phyloP scores from a whole-genome alignment of 495 filamentous ascomycete species.

The Lasiosphaeria miniovina region DNA sequence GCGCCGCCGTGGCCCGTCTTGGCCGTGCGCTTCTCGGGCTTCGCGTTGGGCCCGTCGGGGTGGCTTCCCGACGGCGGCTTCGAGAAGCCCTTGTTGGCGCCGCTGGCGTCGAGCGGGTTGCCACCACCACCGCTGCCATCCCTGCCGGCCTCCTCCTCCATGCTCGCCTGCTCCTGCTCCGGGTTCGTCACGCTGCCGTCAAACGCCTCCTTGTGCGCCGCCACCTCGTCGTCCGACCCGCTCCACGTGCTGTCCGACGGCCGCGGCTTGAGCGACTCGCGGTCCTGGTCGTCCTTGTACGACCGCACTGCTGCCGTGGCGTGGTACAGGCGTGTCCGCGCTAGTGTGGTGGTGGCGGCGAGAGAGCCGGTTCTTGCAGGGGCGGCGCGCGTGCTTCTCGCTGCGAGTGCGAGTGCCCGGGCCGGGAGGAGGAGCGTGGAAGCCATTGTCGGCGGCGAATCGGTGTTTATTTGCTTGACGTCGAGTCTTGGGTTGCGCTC shows the following conservation, averaged over 20 bases:
- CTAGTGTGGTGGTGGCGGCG: not conserved
- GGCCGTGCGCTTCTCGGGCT: conserved; percentile 18
- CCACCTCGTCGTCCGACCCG: conserved; percentile 37
- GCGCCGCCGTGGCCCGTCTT: conserved; percentile 3
- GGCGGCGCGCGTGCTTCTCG: too few species aligned
- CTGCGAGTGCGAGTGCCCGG: too few species aligned
- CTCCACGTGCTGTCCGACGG: conserved; percentile 35
- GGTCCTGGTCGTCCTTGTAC: conserved; percentile 42
- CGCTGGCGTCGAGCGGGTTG: conserved; percentile 38
- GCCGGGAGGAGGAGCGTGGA: too few species aligned
- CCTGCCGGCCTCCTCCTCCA: conserved; percentile 24
- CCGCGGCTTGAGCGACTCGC: conserved; percentile 40
- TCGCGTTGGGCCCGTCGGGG: conserved; percentile 12
- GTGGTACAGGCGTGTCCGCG: conserved; percentile 15
- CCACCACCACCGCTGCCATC: too few species aligned
- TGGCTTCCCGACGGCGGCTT: conserved; percentile 17
- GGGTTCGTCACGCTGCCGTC: conserved; percentile 41
- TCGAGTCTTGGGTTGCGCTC: too few species aligned
- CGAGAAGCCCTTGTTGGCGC: conserved; percentile 35
- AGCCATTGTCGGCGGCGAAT: not conserved
- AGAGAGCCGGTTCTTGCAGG: not conserved
- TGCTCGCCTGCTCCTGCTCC: conserved; percentile 27
- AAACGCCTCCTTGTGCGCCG: conserved; percentile 37
- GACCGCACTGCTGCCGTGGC: conserved; percentile 16
- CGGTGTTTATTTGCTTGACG: not conserved